A percentile compares a stretch with the other conserved stretches of the same genome.
phyloP scores from a whole-genome alignment of 441 rosid species.

The Rhodomyrtus psidioides region DNA sequence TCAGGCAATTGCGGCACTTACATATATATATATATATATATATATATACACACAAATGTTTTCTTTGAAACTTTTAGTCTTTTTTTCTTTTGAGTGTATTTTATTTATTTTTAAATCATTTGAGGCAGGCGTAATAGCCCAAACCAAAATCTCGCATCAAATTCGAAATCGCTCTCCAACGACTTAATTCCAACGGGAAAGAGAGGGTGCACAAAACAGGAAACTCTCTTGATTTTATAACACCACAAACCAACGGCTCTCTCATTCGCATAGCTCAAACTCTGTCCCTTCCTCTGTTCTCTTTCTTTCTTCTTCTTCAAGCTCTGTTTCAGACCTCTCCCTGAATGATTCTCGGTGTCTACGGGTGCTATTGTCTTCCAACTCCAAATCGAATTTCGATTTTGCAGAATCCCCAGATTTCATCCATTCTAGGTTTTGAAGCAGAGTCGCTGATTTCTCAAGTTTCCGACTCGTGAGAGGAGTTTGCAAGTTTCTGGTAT shows the following conservation, averaged over 20 bases:
- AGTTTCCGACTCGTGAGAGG: background rate
- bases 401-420: background rate
- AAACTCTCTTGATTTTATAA: background rate
- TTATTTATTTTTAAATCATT: background rate
- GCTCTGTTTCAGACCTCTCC: no score
- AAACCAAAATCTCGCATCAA: background rate
- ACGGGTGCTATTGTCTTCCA: no score
- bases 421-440: background rate
- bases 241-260: background rate
- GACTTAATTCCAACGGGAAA: background rate
- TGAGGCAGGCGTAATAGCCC: background rate
- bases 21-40: no score
- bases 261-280: background rate
- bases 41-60: no score
- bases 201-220: background rate
- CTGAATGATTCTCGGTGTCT: no score
- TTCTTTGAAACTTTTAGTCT: background rate
- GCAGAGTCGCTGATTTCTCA: background rate
- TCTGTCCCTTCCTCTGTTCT: background rate
- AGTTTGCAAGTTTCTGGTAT: background rate
- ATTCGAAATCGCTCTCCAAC: background rate
- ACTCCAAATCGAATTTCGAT: background rate
- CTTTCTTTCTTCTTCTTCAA: no score
- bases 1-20: no score
- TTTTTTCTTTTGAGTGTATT: background rate